Conservation (phyloP, 2,329 filamentous ascomycete genomes). For the Fusarium brevicatenulatum region DNA sequence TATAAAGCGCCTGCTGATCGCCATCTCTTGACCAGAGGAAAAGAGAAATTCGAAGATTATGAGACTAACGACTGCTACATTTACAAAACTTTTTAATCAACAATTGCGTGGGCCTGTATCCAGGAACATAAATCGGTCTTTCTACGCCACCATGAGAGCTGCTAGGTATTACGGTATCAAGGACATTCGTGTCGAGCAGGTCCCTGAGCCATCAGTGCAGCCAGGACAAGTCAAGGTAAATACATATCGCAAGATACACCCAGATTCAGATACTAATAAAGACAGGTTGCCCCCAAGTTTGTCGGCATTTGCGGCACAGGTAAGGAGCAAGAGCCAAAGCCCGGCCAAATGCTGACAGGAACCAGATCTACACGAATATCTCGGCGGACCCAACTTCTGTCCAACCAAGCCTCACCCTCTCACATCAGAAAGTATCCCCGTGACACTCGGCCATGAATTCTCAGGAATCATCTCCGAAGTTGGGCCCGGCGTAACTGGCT, state of each 20-base stretch:
- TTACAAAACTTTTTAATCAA: background rate
- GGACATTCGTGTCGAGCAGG: conserved; percentile 64
- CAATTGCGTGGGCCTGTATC: background rate
- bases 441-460: conserved; percentile 74
- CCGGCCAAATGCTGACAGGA: background rate
- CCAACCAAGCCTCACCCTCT: conserved; percentile 66
- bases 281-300: conserved; percentile 47
- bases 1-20: conserved; percentile 19
- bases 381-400: conserved; percentile 49
- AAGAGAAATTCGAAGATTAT: background rate
- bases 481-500: conserved; percentile 58
- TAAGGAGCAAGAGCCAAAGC: background rate
- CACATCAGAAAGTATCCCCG: conserved; percentile 65
- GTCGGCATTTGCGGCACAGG: conserved; percentile 61
- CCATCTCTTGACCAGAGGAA: background rate
- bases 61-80: background rate
- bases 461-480: conserved; percentile 68
- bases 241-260: fast-evolving
- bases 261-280: fast-evolving
- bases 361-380: conserved; percentile 46
- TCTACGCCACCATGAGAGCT: conserved; percentile 62
- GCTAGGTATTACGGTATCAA: conserved; percentile 65
- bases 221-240: conserved; percentile 58
- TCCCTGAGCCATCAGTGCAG: conserved; percentile 58
- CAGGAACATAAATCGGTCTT: background rate